These are phyloP conservation scores for Lachnum nothofagi DNA, from an alignment of 2,329 filamentous ascomycete genomes.

Conservation along the genomic window DNA sequence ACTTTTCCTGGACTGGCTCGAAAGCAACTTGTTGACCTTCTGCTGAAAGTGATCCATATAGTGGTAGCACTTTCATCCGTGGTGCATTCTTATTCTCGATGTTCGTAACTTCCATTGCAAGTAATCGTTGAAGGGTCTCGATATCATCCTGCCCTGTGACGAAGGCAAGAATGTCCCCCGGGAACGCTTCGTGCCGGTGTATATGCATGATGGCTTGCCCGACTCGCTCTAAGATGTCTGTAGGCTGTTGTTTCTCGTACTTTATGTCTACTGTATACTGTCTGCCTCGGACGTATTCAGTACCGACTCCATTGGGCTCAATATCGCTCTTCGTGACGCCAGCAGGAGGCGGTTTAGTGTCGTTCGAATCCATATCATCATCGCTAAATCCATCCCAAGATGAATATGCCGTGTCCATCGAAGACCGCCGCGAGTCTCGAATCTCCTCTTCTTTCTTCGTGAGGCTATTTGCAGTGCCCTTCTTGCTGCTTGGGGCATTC, in stretches of 20 bases:
- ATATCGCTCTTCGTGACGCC: constrained; percentile 11
- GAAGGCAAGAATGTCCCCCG: constrained; percentile 90
- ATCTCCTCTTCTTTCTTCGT: not conserved
- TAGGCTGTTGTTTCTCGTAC: not conserved
- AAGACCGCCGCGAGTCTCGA: constrained; percentile 11
- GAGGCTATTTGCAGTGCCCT: not conserved
- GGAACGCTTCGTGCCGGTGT: constrained; percentile 81
- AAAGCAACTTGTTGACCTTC: constrained; percentile 84
- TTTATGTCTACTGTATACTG: constrained; percentile 72
- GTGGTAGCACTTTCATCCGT: constrained; percentile 65
- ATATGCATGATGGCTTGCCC: constrained; percentile 80
- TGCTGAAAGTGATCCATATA: constrained; percentile 87
- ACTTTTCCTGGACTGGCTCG: constrained; percentile 61
- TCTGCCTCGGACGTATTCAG: constrained; percentile 69
- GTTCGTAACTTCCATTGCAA: constrained; percentile 64
- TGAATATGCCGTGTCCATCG: constrained; percentile 17
- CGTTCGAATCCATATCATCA: constrained; percentile 6
- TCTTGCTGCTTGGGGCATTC: not conserved
- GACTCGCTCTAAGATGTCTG: constrained; percentile 52
- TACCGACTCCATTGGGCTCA: constrained; percentile 25
- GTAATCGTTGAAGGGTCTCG: constrained; percentile 70
- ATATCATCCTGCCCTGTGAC: constrained; percentile 91
- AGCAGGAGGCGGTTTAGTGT: not conserved
- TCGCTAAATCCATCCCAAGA: constrained; percentile 25
- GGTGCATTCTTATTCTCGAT: constrained; percentile 56